Evolutionary conservation across 176 grass and related monocot species (phyloP), one percentile per base, ranked within the genome.

Genomic region (Eleusine coracana): DNA sequence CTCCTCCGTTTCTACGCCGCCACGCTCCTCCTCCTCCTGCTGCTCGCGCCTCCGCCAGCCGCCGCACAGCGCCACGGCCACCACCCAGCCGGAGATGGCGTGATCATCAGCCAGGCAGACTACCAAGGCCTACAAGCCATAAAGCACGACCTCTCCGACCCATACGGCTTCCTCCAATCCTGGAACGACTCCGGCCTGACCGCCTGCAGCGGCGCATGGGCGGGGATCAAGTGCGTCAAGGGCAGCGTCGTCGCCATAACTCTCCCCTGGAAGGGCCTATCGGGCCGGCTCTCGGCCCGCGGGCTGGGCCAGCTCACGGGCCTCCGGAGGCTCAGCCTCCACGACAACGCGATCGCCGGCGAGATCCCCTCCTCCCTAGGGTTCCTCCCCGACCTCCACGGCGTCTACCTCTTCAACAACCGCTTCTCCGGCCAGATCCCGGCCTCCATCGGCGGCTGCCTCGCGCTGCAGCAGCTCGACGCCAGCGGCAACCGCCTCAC

Each of bases 371-470:
- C 80, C 0, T 20, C 86, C 0, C 41, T 94, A 13, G 71, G 80
- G 5, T 88, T 87, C 82, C 85, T 94, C 5, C 59, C 79, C 10
- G 71, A 91, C 16, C 83, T 95, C 87, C 75, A 87, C 69, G 93
- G 93, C 27, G 65, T 92, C 66, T 92, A 92, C 76, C 87, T 95
- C 82, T 95, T 95, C 89, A 92, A 90, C 82, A 95, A 95, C 38
- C 89, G 79, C 29, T 90, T 95, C 82, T 87, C 93, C 21, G 93
- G 87, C 82, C 54, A 7, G 10, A 46, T 95, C 5, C 93, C 90
- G 0, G 46, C 90, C 0, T 90, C 84, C 55, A 77, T 95, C 7
- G 90, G 81, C 37, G 39, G 15, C 23, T 95, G 93, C 77, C 2
- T 75, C 41, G 45, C 71, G 38, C 87, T 95, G 5, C 87, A 90